These are phyloP conservation scores for Dactylis glomerata DNA, from an alignment of 176 grass and related monocot species.

Conservation along the genomic window DNA sequence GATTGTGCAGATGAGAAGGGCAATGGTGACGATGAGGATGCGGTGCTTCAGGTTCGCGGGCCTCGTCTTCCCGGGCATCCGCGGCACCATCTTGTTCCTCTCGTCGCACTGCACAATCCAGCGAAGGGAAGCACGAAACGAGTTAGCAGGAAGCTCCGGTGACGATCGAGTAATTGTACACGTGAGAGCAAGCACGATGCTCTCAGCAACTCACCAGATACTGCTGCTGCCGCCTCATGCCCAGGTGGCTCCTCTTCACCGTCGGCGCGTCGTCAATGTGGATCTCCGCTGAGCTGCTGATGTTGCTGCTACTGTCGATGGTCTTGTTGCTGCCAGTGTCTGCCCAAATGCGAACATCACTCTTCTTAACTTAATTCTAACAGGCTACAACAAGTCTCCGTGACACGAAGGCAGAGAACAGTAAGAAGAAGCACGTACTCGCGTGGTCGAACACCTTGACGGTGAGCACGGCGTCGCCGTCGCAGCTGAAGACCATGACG, in stretches of 20 bases:
- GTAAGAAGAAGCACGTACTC: too few species aligned
- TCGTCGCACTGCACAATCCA: constrained; percentile 28
- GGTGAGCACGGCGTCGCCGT: background rate
- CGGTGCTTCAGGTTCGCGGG: constrained; percentile 41
- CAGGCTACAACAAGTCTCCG: too few species aligned
- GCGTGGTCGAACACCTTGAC: constrained; percentile 46
- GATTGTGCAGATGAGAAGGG: too few species aligned
- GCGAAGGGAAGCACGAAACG: background rate
- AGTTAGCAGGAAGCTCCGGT: background rate
- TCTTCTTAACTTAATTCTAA: background rate
- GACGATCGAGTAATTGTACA: background rate
- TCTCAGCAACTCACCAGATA: constrained; percentile 38
- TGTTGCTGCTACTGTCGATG: background rate
- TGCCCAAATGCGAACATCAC: background rate
- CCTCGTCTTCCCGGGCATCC: constrained; percentile 20
- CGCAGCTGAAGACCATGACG: constrained; percentile 32
- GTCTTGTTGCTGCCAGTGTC: background rate
- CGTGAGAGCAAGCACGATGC: background rate
- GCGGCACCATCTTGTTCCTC: constrained; percentile 23
- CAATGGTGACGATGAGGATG: too few species aligned
- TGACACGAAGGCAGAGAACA: background rate
- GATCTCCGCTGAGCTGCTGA: background rate
- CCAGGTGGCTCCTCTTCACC: constrained; percentile 18
- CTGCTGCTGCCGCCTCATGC: constrained; percentile 30
- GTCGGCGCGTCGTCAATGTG: background rate